phyloP scores from a whole-genome alignment of 345 rosid genomes.

The Populus pruinosa region DNA sequence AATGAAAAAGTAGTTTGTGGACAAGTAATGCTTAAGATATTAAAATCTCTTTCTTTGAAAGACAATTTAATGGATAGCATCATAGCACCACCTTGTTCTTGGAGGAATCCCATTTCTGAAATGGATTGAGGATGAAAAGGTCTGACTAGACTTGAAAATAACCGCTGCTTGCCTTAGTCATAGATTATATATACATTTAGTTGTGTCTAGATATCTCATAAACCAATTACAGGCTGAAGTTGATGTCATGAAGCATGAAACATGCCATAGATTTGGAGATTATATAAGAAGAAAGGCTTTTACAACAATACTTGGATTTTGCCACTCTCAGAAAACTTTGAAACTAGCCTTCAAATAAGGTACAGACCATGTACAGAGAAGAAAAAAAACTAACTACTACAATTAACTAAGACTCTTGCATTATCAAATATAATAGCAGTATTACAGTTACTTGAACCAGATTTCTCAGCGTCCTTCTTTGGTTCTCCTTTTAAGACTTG shows the following conservation, averaged over 20 bases:
- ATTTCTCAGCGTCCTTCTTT: neutral
- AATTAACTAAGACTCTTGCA: neutral
- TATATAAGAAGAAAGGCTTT: neutral
- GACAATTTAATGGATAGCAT: neutral
- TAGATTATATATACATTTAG: neutral
- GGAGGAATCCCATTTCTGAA: too few species aligned
- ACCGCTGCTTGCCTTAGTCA: neutral
- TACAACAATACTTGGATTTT: neutral
- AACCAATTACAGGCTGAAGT: neutral
- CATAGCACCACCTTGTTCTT: neutral
- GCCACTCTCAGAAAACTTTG: neutral
- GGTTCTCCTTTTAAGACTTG: slow-evolving; percentile 2
- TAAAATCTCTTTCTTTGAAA: neutral
- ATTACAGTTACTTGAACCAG: neutral
- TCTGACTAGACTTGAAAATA: neutral
- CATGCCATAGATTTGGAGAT: neutral
- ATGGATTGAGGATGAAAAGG: neutral
- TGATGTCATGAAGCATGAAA: neutral
- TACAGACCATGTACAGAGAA: neutral
- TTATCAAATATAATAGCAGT: neutral
- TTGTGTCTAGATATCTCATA: neutral
- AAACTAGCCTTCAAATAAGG: neutral
- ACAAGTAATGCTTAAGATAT: neutral
- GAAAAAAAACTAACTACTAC: neutral
- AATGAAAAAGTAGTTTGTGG: neutral